phyloP scores from a whole-genome alignment of 805 yeast species.

The Diddensiella santjacobensis region DNA sequence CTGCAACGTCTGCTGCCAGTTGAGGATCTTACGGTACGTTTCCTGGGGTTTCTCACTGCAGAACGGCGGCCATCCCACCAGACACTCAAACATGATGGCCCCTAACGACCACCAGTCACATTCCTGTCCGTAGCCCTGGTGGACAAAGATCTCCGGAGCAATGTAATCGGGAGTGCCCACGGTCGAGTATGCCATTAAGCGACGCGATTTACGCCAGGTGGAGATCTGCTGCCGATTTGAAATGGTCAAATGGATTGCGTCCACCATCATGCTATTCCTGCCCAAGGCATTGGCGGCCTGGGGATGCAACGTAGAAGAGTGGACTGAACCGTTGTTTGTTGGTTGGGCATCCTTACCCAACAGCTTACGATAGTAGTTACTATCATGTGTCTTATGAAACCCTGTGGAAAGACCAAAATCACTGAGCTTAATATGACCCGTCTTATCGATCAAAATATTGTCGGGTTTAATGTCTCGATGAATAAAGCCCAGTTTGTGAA shows the following conservation, averaged over 20 bases:
- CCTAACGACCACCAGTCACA: slow-evolving; percentile 99
- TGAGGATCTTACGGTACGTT: slow-evolving; percentile 83
- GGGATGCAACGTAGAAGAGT: slow-evolving; percentile 2
- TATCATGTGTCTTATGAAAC: slow-evolving; percentile 90
- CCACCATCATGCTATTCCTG: slow-evolving; percentile 82
- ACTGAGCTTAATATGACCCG: slow-evolving; percentile 63
- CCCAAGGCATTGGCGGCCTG: slow-evolving; percentile 27
- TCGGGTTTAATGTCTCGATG: slow-evolving; percentile 98
- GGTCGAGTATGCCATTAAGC: slow-evolving; percentile 92
- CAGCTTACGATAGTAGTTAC: slow-evolving; percentile 77
- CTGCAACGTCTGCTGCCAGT: slow-evolving; percentile 83
- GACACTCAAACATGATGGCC: slow-evolving; percentile 93
- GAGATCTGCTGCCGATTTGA: slow-evolving; percentile 92
- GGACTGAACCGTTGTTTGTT: slow-evolving; percentile 19
- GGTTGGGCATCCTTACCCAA: slow-evolving; percentile 56
- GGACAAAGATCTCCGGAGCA: slow-evolving; percentile 90
- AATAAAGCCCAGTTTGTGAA: slow-evolving; percentile 88
- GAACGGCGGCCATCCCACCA: slow-evolving; percentile 97
- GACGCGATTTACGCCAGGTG: slow-evolving; percentile 89
- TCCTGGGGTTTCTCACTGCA: slow-evolving; percentile 94
- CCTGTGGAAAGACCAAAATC: slow-evolving; percentile 87
- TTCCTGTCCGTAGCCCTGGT: slow-evolving; percentile 94
- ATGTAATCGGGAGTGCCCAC: slow-evolving; percentile 96
- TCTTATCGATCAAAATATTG: slow-evolving; percentile 80
- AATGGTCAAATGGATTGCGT: slow-evolving; percentile 92